Conservation (phyloP, 345 rosid genomes). For the Eutrema yunnanense region DNA sequence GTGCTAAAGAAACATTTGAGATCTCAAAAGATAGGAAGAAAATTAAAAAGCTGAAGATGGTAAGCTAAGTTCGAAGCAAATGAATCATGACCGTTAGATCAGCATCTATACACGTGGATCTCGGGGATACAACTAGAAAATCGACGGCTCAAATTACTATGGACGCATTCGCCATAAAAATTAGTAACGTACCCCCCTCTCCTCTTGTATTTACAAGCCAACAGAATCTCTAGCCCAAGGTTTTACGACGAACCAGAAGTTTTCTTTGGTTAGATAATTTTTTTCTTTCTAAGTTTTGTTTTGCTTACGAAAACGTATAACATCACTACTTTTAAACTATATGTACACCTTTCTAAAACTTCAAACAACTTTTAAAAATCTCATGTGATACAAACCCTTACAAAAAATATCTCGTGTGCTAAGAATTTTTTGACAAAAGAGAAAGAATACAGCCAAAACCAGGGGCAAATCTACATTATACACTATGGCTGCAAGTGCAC, state of each 20-base stretch:
- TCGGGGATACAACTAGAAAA: not conserved
- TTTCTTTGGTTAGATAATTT: not conserved
- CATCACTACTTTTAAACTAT: not conserved
- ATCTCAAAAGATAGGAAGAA: too few species aligned
- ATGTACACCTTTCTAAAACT: not conserved
- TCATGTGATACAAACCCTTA: not conserved
- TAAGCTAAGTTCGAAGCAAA: not conserved
- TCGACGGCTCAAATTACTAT: constrained; percentile 7
- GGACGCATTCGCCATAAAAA: constrained; percentile 8
- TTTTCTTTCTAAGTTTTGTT: not conserved
- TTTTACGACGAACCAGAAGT: not conserved
- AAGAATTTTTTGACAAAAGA: not conserved
- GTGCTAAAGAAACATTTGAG: not conserved
- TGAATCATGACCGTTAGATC: constrained; percentile 7
- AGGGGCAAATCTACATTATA: too few species aligned
- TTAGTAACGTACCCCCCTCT: not conserved
- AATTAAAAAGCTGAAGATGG: not conserved
- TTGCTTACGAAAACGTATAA: not conserved
- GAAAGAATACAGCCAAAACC: not conserved
- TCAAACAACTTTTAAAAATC: not conserved
- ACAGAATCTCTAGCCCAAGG: not conserved
- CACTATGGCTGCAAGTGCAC: too few species aligned
- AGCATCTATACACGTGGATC: not conserved
- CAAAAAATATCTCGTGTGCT: not conserved
- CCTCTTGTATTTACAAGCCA: not conserved